Evolutionary conservation across 176 grass and related monocot species (phyloP), one percentile per base, ranked within the genome.

Genomic region (Lolium rigidum): DNA sequence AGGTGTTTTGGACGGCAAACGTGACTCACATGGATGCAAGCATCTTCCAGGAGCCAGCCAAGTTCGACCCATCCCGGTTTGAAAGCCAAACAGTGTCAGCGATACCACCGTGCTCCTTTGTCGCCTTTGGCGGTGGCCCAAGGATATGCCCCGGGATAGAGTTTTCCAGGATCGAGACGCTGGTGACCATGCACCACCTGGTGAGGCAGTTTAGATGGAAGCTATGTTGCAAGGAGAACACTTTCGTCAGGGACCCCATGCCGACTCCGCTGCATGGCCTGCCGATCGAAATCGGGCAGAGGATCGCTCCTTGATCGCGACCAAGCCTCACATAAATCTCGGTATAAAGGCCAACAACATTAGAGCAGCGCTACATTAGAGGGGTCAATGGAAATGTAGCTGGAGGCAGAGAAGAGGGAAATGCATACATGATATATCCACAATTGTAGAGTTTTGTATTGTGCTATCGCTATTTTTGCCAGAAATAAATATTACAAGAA

Each of bases 91-190:
- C 60, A 1, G 22, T 47, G 20, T 43, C 77, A 7, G 5, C 44
- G 14, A 78, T 66, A 41, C 84, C 87, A 2, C 84, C 84, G 11
- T 82, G 58, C 74, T 87, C 70, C 25, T 93, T 85, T 52, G 85
- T 93, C 4, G 41, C 41, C 41, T 43, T 43, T 43, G 41, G 41
- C 41, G 41, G 41, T 43, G 41, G 41, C 41, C 4, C 4, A 87
- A 66, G 41, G 41, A 43, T 43, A 43, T 43, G 41, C 5, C 41
- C 41, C 4, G 41, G 41, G 41, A 43, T 43, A 44, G 85, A 90
- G 77, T 85, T 90, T 70, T 85, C 85, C 6, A 87, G 68, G 87
- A 84, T 90, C n/a, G 91, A 93, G 76, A 90, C 72, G 63, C 67
- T 85, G 20, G 72, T 90, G 24, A 82, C 52, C 10, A 85, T 85